Percentiles rank a stretch among this genome's conserved stretches.
Conservation (phyloP, 169 alveolate genomes). For the Eimeria praecox region DNA sequence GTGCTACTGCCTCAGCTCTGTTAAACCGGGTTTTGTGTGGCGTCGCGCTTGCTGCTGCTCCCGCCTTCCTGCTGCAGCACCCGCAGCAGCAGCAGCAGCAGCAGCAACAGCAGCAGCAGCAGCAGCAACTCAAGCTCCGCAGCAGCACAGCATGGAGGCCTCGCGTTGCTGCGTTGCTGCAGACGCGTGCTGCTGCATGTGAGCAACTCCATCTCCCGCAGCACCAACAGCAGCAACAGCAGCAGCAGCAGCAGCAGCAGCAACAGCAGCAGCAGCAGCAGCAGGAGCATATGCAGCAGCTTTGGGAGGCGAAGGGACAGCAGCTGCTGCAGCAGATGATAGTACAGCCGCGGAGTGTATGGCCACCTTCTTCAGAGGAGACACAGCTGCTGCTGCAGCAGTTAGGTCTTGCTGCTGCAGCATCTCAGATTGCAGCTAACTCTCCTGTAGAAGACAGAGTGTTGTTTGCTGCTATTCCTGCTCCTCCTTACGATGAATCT, state of each 20-base stretch:
- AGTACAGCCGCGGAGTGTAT: conserved; percentile 14
- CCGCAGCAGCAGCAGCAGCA: conserved; percentile 48
- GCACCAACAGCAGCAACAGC: not conserved
- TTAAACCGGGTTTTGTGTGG: not conserved
- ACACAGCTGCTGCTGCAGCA: conserved; percentile 42
- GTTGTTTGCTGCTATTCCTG: conserved; percentile 1
- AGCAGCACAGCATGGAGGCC: not conserved
- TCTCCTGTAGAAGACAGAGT: conserved; percentile 48
- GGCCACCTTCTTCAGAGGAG: conserved; percentile 6
- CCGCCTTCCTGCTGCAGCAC: not conserved
- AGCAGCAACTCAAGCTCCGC: not conserved
- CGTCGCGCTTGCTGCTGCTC: conserved; percentile 34
- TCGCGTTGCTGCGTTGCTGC: conserved; percentile 18
- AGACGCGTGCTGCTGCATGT: not conserved
- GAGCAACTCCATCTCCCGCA: not conserved
- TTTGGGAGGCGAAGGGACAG: conserved; percentile 10
- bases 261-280: not conserved
- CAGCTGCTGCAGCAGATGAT: conserved; percentile 61
- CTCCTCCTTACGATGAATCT: not conserved
- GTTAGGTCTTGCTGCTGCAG: conserved; percentile 44
- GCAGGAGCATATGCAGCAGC: not conserved
- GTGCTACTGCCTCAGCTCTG: not conserved
- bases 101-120: conserved; percentile 51
- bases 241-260: not conserved
- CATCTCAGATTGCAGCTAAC: conserved; percentile 26